Conservation (phyloP, 495 filamentous ascomycete species). For the Aspergillus hancockii region DNA sequence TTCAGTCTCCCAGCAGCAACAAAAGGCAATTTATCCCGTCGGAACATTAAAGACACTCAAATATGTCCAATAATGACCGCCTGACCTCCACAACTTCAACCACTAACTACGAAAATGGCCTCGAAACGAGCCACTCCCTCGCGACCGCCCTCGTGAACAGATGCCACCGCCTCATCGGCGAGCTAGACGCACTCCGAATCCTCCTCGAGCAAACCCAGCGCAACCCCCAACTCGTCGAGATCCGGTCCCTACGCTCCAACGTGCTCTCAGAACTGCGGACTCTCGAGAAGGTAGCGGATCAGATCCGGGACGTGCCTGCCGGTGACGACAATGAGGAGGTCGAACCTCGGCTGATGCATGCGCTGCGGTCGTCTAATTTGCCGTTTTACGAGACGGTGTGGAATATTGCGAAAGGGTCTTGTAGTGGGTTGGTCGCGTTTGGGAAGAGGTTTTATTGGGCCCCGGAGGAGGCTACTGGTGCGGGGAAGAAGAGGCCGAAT, state of each 20-base stretch:
- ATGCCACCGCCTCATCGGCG: slow-evolving; percentile 45
- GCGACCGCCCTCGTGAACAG: slow-evolving; percentile 36
- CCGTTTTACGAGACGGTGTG: slow-evolving; percentile 59
- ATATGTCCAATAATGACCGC: background rate
- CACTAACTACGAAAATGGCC: background rate
- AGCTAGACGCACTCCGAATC: slow-evolving; percentile 48
- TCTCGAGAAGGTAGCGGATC: slow-evolving; percentile 46
- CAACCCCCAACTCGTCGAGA: slow-evolving; percentile 53
- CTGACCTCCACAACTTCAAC: background rate
- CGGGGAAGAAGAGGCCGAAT: slow-evolving; percentile 18
- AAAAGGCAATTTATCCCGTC: too few species aligned
- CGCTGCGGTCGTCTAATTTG: slow-evolving; percentile 57
- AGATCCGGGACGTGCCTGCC: slow-evolving; percentile 21
- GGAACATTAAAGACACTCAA: background rate
- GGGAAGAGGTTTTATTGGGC: slow-evolving; percentile 59
- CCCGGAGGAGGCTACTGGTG: slow-evolving; percentile 8
- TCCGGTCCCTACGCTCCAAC: slow-evolving; percentile 50
- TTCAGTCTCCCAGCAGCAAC: too few species aligned
- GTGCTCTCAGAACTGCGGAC: slow-evolving; percentile 50
- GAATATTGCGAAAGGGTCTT: slow-evolving; percentile 49
- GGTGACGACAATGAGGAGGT: slow-evolving; percentile 17
- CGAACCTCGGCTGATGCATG: slow-evolving; percentile 39
- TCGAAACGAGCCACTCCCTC: slow-evolving; percentile 9
- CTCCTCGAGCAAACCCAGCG: slow-evolving; percentile 45
- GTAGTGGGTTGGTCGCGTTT: slow-evolving; percentile 50